Evolutionary conservation across 2,329 filamentous ascomycete genomes (phyloP).

Genomic region (Talaromyces funiculosus): DNA sequence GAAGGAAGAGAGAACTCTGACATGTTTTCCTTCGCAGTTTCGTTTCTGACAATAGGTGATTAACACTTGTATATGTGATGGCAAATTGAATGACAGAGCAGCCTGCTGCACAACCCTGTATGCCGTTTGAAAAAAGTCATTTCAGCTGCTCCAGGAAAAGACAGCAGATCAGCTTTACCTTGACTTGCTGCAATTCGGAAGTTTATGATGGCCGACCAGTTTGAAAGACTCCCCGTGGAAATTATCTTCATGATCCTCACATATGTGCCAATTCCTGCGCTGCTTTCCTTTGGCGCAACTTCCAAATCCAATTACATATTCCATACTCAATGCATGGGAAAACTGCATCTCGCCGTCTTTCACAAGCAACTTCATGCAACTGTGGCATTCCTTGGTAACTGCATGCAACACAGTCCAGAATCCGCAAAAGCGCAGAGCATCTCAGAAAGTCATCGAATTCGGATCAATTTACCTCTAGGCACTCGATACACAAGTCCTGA

Average conservation of each 20-base stretch:
- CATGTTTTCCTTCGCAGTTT: background rate
- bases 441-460: conserved; percentile 11
- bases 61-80: background rate
- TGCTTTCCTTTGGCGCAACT: conserved; percentile 30
- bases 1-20: background rate
- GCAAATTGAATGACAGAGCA: background rate
- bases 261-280: conserved; percentile 23
- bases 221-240: conserved; percentile 27
- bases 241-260: conserved; percentile 28
- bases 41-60: background rate
- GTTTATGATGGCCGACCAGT: background rate
- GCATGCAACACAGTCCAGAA: conserved; percentile 17
- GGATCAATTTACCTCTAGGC: conserved; percentile 15
- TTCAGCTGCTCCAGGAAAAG: background rate
- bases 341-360: conserved; percentile 29
- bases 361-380: conserved; percentile 28
- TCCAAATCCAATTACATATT: conserved; percentile 23
- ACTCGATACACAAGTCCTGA: background rate
- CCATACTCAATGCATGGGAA: conserved; percentile 25
- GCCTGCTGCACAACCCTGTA: background rate
- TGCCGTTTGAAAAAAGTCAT: background rate
- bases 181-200: background rate
- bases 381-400: conserved; percentile 27
- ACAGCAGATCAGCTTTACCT: background rate
- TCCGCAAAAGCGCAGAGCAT: conserved; percentile 5